Conservation (phyloP, 2,329 filamentous ascomycete genomes). For the Shiraia bambusicola region DNA sequence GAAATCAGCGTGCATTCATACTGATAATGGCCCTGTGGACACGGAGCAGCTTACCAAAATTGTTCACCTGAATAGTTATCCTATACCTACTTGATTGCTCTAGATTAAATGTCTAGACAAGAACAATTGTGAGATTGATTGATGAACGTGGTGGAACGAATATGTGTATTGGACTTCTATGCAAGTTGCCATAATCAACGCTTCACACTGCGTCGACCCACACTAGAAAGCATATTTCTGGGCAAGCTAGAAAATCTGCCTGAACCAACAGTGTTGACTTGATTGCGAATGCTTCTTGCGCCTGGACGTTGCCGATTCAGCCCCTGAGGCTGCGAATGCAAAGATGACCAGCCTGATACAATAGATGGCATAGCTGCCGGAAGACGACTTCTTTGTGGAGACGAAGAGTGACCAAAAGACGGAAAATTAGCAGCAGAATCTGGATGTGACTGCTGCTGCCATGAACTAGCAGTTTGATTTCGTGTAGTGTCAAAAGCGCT, state of each 20-base stretch:
- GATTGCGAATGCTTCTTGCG: conserved; percentile 26
- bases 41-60: too few relatives aligned
- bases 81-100: background rate
- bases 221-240: conserved; percentile 9
- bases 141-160: background rate
- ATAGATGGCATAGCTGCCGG: conserved; percentile 22
- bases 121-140: background rate
- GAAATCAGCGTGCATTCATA: too few relatives aligned
- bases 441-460: conserved; percentile 3
- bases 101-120: background rate
- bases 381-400: conserved; percentile 13
- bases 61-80: too few relatives aligned
- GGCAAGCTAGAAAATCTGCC: conserved; percentile 4
- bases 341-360: conserved; percentile 9
- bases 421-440: conserved; percentile 8
- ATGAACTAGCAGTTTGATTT: conserved; percentile 3
- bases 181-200: too few relatives aligned
- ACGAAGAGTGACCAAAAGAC: conserved; percentile 4
- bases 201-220: conserved; percentile 21
- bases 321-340: conserved; percentile 17
- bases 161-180: too few relatives aligned
- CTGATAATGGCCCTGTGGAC: too few relatives aligned
- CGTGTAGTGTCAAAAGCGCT: conserved; percentile 9
- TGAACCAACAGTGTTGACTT: background rate
- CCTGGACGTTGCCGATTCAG: conserved; percentile 21